Conservation (phyloP, 352 stramenopile species). For the Phytophthora litchii region DNA sequence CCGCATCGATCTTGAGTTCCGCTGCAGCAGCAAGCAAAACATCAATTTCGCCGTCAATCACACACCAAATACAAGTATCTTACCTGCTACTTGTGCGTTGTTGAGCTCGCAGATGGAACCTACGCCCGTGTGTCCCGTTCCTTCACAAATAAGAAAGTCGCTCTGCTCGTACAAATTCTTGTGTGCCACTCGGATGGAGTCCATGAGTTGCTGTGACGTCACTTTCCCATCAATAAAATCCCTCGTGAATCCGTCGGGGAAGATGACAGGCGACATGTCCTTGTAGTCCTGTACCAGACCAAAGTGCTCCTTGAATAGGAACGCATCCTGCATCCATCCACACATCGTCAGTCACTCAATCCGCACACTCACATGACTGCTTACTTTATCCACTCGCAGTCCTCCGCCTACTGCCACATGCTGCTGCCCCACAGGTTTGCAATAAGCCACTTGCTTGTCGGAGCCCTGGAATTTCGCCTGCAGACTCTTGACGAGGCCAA, state of each 20-base stretch:
- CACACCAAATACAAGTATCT: not conserved
- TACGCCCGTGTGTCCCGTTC: constrained; percentile 92
- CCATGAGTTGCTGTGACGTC: constrained; percentile 79
- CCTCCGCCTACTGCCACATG: constrained; percentile 83
- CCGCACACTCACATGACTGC: not conserved
- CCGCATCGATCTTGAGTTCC: constrained; percentile 81
- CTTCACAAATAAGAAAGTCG: constrained; percentile 96
- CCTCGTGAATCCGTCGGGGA: constrained; percentile 96
- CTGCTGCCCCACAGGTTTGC: constrained; percentile 97
- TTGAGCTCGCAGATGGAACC: constrained; percentile 92
- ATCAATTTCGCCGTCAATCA: constrained; percentile 6
- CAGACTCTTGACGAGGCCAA: constrained; percentile 95
- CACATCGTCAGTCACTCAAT: not conserved
- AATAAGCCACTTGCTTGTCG: constrained; percentile 85
- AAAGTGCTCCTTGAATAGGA: constrained; percentile 97
- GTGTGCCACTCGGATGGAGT: constrained; percentile 84
- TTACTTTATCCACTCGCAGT: constrained; percentile 89
- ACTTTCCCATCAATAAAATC: constrained; percentile 97
- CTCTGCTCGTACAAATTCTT: constrained; percentile 78
- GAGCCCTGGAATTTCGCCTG: constrained; percentile 88
- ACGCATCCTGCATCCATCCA: constrained; percentile 76
- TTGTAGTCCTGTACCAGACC: constrained; percentile 95
- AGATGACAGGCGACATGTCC: constrained; percentile 98
- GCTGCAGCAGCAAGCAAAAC: constrained; percentile 36
- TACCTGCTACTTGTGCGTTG: constrained; percentile 90